Evolutionary conservation across 2,329 filamentous ascomycete genomes (phyloP), one percentile per base, ranked within the genome.

Genomic region (Beauveria sp.): DNA sequence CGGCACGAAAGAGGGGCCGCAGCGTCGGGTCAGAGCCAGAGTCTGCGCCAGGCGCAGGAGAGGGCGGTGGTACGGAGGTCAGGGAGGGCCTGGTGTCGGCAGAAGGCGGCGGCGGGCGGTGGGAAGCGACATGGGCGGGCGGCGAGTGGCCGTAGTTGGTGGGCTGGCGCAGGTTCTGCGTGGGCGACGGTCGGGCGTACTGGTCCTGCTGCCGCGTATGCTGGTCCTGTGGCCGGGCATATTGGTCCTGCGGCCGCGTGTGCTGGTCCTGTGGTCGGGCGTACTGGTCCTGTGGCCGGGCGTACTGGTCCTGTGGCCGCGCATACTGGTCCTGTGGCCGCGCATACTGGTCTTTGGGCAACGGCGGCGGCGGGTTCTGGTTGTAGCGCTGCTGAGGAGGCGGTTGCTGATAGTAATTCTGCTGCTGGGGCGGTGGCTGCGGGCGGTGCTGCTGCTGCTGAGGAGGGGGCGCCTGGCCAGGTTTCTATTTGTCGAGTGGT

Each of bases 1-100:
- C 93, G 1, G 92, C 91, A 64, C 90, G 84, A 77, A 98, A 99
- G 28, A 98, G 80, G 4, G 90, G 90, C 73, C 91, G 86, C 20
- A 99, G 81, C 1, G 86, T 87, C n/a, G 88, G 82, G 70, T 93
- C 88, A 57, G 86, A 83, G 53, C 78, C 77, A 38, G 71, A 74
- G 18, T 80, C 69, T 31, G 80, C 69, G 67, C 78, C 74, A 69
- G 79, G 78, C 65, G 83, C 76, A 64, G 91, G 83, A 67, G 87
- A 85, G 66, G 85, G 83, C 68, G 91, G 84, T 67, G 88, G 84
- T 67, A 86, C 82, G 69, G 84, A 83, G 71, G 78, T 70, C 66
- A 84, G 69, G 67, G 86, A 76, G 67, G 81, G 83, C 46, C 82
- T 83, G 65, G 77, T 76, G 48, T 83, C 79, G 43, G 73, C 66